Evolutionary conservation across 2,329 filamentous ascomycete species (phyloP), one percentile per base, ranked within the genome.

Genomic region (Grosmannia clavigera): DNA sequence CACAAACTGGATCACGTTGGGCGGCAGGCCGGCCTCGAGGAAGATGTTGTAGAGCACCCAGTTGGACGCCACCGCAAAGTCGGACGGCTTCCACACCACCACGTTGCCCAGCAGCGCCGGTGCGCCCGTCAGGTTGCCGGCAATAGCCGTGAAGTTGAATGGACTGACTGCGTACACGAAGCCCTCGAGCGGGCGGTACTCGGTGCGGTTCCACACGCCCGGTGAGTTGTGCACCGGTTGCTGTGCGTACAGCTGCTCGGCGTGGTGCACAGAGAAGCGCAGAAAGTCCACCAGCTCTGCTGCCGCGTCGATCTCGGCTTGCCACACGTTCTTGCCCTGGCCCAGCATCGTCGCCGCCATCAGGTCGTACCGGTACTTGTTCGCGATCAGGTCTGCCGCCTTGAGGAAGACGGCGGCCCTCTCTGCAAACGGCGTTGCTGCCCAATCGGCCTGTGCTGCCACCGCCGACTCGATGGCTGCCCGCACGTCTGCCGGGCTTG

Each of bases 251-350:
- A 96, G 77, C 71, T 96, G 89, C 75, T 96, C 87, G 33, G 92
- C 92, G 70, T 94, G 96, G 72, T 92, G 85, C 58, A 96, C 92
- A 70, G 94, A 94, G 78, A 96, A 96, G 70, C 91, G 84, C 71
- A 97, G 78, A 75, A 97, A 97, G 72, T 99, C 92, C 67, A 84
- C 87, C 67, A 95, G 76, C 79, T 99, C 94, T 10, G 92, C 92
- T 22, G 92, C 92, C 48, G 92, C 82, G 73, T 97, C 92, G 65
- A 97, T 97, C 80, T 99, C 92, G n/a, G 94, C 92, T 75, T 99
- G 92, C 91, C 91, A 97, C 55, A 90, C 90, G 72, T 96, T 97
- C 83, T 97, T 97, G 68, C 94, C 92, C 75, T 99, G 92, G 63
- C 92, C 94, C 38, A 96, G 79, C 84, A 97, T 96, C 16, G 94